These are phyloP conservation scores for Naegleria lovaniensis DNA, from an alignment of 208 protist genomes.

Conservation along the genomic window DNA sequence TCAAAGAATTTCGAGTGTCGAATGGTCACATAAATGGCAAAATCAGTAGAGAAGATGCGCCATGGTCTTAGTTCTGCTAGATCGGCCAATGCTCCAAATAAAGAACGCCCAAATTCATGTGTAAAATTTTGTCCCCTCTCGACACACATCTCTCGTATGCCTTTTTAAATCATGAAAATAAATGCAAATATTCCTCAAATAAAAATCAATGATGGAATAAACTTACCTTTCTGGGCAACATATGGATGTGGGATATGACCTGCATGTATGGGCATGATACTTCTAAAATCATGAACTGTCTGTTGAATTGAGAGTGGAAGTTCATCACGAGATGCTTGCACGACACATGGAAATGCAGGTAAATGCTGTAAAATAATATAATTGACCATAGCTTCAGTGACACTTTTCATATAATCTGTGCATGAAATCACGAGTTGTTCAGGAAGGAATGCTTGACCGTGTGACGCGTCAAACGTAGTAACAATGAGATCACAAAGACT, in stretches of 20 bases:
- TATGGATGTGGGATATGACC: too few species aligned
- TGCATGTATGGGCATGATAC: too few species aligned
- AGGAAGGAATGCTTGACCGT: not conserved
- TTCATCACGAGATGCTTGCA: not conserved
- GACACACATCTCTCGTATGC: too few species aligned
- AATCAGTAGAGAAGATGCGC: not conserved
- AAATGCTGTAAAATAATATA: not conserved
- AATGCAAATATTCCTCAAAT: too few species aligned
- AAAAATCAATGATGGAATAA: too few species aligned
- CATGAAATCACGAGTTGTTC: not conserved
- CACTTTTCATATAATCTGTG: not conserved
- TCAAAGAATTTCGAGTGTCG: not conserved
- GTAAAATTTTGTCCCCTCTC: not conserved
- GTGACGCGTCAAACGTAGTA: not conserved
- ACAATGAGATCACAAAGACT: not conserved
- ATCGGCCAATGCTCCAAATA: not conserved
- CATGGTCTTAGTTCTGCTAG: not conserved
- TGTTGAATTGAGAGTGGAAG: not conserved
- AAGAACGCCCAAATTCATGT: not conserved
- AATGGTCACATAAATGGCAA: not conserved
- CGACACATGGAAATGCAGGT: not conserved
- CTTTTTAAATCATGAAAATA: too few species aligned
- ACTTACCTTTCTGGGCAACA: too few species aligned
- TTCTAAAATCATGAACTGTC: too few species aligned
- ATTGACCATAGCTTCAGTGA: not conserved